Percentiles rank a stretch among this genome's conserved stretches.
phyloP scores from a whole-genome alignment of 108 stramenopile genomes.

The Pseudonitzschia multiseries region DNA sequence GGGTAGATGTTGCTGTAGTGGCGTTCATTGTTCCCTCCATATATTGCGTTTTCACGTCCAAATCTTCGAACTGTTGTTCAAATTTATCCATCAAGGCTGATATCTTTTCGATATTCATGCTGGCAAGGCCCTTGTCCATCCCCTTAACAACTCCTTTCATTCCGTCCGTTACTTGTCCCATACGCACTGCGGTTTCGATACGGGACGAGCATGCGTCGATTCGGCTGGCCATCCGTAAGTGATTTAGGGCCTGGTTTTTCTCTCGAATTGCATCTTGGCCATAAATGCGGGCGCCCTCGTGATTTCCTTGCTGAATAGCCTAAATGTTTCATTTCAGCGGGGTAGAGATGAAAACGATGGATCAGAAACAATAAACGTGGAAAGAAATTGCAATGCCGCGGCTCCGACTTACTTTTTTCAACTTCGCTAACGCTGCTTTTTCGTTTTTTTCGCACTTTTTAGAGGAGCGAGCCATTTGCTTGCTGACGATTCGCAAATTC shows the following conservation, averaged over 20 bases:
- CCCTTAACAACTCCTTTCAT: constrained; percentile 94
- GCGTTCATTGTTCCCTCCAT: constrained; percentile 97
- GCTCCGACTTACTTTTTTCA: constrained; percentile 79
- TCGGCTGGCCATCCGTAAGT: constrained; percentile 85
- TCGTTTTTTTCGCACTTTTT: constrained; percentile 98
- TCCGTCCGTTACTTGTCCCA: constrained; percentile 87
- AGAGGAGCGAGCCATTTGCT: constrained; percentile 92
- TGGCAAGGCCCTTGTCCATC: constrained; percentile 87
- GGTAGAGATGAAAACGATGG: not conserved
- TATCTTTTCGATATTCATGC: constrained; percentile 95
- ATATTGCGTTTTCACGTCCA: constrained; percentile 94
- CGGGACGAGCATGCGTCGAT: constrained; percentile 96
- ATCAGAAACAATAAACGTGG: not conserved
- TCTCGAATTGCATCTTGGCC: constrained; percentile 98
- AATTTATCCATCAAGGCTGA: constrained; percentile 93
- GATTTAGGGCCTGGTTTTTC: constrained; percentile 95
- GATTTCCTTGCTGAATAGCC: constrained; percentile 89
- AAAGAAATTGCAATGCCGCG: not conserved
- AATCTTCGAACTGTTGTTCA: constrained; percentile 98
- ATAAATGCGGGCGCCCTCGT: constrained; percentile 95
- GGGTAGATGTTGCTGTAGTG: constrained; percentile 93
- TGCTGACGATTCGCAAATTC: constrained; percentile 92
- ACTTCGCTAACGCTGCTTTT: constrained; percentile 80
- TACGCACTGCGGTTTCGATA: constrained; percentile 96
- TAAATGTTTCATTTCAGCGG: constrained; percentile 15